Evolutionary conservation across 2,329 filamentous ascomycete genomes (phyloP), one percentile per base, ranked within the genome.

Genomic region (Botrytis squamosa): DNA sequence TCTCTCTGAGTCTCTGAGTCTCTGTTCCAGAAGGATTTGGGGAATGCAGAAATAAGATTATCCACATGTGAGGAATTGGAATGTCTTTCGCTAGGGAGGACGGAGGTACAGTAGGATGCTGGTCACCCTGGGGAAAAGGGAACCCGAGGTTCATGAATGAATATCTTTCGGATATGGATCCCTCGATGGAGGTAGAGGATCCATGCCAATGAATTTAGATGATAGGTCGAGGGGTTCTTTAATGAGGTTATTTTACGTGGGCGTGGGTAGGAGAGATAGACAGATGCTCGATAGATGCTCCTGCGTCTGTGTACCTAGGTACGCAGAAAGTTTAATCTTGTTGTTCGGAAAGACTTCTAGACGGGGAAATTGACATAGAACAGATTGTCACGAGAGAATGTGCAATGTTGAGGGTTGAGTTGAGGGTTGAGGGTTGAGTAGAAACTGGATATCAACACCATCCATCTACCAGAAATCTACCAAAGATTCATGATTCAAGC

Each of bases 41-140:
- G 65, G 65, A 67, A 67, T 55, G 65, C n/a, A 57, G 52, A 16
- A 67, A 55, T 52, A 55, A 67, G 38, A 52, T 55, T 36, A 40
- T 33, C 33, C 33, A 33, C 33, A 33, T 20, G 25, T 55, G 44
- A 67, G 33, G 38, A 9, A 40, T 67, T 55, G 65, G 46, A 67
- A 67, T 67, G 46, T 67, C 65, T 67, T 42, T 22, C 29, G n/a
- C n/a, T n/a, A 44, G 42, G 42, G 1, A 38, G 38, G 38, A 38
- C 33, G 33, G 33, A 25, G 57, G 57, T 29, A 29, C 29, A 29
- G 29, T 36, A 16, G 33, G 20, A 55, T 55, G 49, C 49, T 55
- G 49, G 49, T n/a, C 49, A 55, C 49, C 49, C 49, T 55, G 49
- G 49, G 49, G 49, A 55, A 55, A n/a, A 16, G 12, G 49, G 5